These are phyloP conservation scores for Polygonum maritimum DNA, from an alignment of 148 eudicot genomes.

Conservation along the genomic window DNA sequence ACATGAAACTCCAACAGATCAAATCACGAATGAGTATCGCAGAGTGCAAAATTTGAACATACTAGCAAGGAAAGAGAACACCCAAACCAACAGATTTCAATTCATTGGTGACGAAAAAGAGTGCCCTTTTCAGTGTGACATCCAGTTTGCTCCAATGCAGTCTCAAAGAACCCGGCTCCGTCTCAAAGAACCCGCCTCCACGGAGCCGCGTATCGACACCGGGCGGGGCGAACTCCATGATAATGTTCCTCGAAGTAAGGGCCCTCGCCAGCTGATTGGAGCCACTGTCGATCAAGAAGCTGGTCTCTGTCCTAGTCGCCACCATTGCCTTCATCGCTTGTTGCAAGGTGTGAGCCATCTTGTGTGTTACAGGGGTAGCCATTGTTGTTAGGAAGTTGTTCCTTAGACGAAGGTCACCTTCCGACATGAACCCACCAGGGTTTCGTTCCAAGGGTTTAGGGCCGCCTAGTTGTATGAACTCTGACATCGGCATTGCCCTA, in stretches of 20 bases:
- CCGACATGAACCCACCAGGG: slow-evolving; percentile 12
- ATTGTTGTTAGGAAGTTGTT: slow-evolving; percentile 23
- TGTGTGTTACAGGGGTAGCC: slow-evolving; percentile 25
- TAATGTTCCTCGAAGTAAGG: slow-evolving; percentile 31
- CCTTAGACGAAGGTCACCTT: slow-evolving; percentile 14
- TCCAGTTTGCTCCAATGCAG: slow-evolving; percentile 30
- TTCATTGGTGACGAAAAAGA: slow-evolving; percentile 21
- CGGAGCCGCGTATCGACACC: slow-evolving; percentile 31
- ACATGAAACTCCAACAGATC: neutral
- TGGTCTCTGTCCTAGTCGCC: slow-evolving; percentile 20
- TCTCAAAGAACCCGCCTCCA: slow-evolving; percentile 41
- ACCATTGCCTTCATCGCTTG: slow-evolving; percentile 30
- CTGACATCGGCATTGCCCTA: slow-evolving; percentile 19
- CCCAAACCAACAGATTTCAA: neutral
- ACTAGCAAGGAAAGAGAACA: neutral
- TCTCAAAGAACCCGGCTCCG: slow-evolving; percentile 41
- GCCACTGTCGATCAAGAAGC: slow-evolving; percentile 30
- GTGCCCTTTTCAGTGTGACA: slow-evolving; percentile 29
- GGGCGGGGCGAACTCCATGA: slow-evolving; percentile 36
- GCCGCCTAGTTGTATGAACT: slow-evolving; percentile 20
- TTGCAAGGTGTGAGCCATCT: slow-evolving; percentile 22
- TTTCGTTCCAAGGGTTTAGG: slow-evolving; percentile 10
- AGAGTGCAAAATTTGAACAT: neutral
- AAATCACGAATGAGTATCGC: neutral
- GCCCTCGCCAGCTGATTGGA: slow-evolving; percentile 12